Percentiles rank a stretch among this genome's conserved stretches.
These are phyloP conservation scores for Sporodiniella umbellata DNA, from an alignment of 371 early-diverging fungal genomes.

Conservation along the genomic window DNA sequence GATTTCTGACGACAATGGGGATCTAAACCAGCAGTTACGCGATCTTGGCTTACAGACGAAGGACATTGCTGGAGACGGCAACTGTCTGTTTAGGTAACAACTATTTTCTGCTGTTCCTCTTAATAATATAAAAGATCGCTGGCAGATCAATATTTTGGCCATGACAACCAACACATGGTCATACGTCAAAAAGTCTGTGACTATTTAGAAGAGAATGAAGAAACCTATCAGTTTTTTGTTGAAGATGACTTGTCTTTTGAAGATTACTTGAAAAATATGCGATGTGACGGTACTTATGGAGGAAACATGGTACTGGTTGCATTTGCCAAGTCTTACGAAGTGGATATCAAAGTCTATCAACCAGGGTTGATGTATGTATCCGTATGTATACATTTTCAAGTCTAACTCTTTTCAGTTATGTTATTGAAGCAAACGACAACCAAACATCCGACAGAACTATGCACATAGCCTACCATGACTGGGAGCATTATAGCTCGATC, in stretches of 20 bases:
- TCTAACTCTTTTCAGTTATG: conserved; percentile 40
- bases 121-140: conserved; percentile 47
- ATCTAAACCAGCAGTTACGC: conserved; percentile 27
- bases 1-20: not conserved
- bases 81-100: conserved; percentile 73
- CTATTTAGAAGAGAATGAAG: conserved; percentile 60
- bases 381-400: not conserved
- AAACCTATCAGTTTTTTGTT: conserved; percentile 71
- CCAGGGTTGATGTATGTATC: conserved; percentile 56
- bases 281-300: conserved; percentile 70
- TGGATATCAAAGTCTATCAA: conserved; percentile 81
- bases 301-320: conserved; percentile 86
- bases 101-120: no score
- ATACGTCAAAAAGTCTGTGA: conserved; percentile 63
- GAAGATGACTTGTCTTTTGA: conserved; percentile 66
- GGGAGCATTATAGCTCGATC: conserved; percentile 86
- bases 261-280: conserved; percentile 68
- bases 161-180: conserved; percentile 49
- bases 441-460: conserved; percentile 42
- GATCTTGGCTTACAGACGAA: conserved; percentile 56
- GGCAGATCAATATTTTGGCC: conserved; percentile 72
- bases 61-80: conserved; percentile 81
- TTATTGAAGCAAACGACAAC: conserved; percentile 57
- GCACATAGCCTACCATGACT: conserved; percentile 83
- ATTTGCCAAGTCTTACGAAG: conserved; percentile 62